Conservation (phyloP, 331 rosid species). For the Pyrus hybrid region DNA sequence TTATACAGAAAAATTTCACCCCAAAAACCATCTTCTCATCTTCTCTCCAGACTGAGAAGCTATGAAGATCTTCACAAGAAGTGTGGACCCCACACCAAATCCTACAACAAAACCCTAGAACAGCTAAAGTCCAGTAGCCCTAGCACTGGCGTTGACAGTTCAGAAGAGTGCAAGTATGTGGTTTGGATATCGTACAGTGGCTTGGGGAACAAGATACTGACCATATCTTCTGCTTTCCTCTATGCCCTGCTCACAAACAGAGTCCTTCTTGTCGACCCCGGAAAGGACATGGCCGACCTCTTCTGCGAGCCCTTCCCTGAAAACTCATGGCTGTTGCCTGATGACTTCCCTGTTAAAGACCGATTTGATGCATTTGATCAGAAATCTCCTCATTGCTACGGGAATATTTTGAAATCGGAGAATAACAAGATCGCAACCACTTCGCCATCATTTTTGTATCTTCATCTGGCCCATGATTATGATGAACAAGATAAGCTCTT, state of each 20-base stretch:
- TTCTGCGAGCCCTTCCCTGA: constrained; percentile 64
- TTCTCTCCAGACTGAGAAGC: constrained; percentile 35
- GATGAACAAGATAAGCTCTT: constrained; percentile 52
- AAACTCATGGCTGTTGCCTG: constrained; percentile 52
- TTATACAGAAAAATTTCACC: constrained; percentile 32
- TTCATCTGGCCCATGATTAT: constrained; percentile 70
- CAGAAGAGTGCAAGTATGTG: constrained; percentile 41
- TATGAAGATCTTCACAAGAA: constrained; percentile 48
- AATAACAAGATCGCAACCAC: background rate
- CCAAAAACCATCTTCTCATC: constrained; percentile 43
- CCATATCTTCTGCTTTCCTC: constrained; percentile 48
- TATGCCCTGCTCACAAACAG: constrained; percentile 51
- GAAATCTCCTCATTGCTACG: constrained; percentile 35
- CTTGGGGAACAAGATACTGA: constrained; percentile 57
- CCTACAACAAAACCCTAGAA: constrained; percentile 11
- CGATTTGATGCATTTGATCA: constrained; percentile 23
- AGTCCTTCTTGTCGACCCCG: constrained; percentile 47
- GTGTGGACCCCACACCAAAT: constrained; percentile 46
- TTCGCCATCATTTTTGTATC: constrained; percentile 31
- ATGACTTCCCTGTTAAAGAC: constrained; percentile 36
- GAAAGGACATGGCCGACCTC: constrained; percentile 36
- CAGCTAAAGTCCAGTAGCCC: background rate
- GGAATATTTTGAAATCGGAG: constrained; percentile 48
- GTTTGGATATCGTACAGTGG: constrained; percentile 51
- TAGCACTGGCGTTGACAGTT: background rate